Evolutionary conservation across 768 basidiomycete species (phyloP), one percentile per base, ranked within the genome.

Genomic region (Trametes sanguinea): DNA sequence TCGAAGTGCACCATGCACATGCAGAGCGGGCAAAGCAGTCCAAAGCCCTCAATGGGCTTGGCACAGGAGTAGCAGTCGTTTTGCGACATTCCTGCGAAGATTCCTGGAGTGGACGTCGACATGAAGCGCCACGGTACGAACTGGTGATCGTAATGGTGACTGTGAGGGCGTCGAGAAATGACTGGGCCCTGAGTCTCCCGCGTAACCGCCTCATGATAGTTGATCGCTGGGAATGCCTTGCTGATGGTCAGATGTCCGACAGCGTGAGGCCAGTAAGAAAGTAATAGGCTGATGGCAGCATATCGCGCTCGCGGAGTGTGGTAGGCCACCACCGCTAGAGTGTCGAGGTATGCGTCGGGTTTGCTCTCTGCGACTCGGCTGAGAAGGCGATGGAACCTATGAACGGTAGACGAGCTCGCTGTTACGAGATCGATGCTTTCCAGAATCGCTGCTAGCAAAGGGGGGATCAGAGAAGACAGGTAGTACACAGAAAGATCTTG

Each of bases 291-390:
- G 63, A 87, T 72, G 9, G 89, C 90, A 27, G 76, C 71, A 46
- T 79, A 77, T 30, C 89, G 77, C 27, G 87, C 80, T 54, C 72
- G 78, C 6, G 81, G 71, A 3, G 85, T 80, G 54, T 87, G 84
- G 69, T 88, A 87, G 11, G 90, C 90, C 32, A 86, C 76, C 35
- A 92, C 79, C 63, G 90, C 85, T 9, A 95, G 79, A 1, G 91
- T 58, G 72, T 94, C 92, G 45, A 85, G 76, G 69, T 87, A 87
- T 3, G 83, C 78, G 71, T 94, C 91, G 0, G 81, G 77, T 69
- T 92, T 94, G 35, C 78, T 74, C 29, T 73, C 75, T 14, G 85
- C 72, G 30, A 92, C 78, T 16, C 81, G 71, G 29, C 77, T 73
- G 32, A 93, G 68, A 13, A 93, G 74, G 11, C 79, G 78, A 64